Evolutionary conservation across 2,329 filamentous ascomycete species (phyloP), one percentile per base, ranked within the genome.

Genomic region (Calonectria naviculata): DNA sequence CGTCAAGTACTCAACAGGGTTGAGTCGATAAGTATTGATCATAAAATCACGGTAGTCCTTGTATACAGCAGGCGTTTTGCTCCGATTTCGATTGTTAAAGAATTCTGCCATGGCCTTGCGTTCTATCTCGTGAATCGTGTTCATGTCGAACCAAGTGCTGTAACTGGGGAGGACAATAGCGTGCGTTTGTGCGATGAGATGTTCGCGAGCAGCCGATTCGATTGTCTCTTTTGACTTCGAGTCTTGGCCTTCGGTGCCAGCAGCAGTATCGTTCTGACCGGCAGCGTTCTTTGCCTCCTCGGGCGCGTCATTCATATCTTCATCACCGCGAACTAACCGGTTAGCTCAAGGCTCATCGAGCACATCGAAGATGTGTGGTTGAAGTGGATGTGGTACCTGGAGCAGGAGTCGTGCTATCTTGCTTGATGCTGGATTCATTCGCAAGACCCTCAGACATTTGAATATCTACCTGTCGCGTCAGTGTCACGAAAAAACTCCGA

Each of bases 41-140:
- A 99, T 99, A 81, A 99, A 99, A 81, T 99, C 97, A 77, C 97
- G 93, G 84, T 99, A 99, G 81, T 99, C 97, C 85, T 98, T 98
- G 87, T 99, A 99, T 26, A 98, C 94, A 60, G 95, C 93, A 1
- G 95, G 93, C 0, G 97, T 99, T 86, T 99, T 99, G 91, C 97
- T 98, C 79, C 97, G 93, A 85, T 99, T 99, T 71, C 97, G 92
- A 83, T 92, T 96, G 86, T 99, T 99, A 90, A 99, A 99, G 85
- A 98, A 99, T 83, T 99, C 97, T 24, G 96, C 95, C 76, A 99
- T 89, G 9, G 95, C 95, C 84, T 98, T 99, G 81, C 93, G 94
- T 86, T 99, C 97, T 78, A 98, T 93, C 71, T 91, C 91, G 83
- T 98, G 94, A 80, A 99, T 93, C 61, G 90, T 89, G 82, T 95